Percentiles rank a stretch among this genome's conserved stretches.
Evolutionary conservation across 352 stramenopile genomes (phyloP).

Genomic region (Phytopythium sindhum): DNA sequence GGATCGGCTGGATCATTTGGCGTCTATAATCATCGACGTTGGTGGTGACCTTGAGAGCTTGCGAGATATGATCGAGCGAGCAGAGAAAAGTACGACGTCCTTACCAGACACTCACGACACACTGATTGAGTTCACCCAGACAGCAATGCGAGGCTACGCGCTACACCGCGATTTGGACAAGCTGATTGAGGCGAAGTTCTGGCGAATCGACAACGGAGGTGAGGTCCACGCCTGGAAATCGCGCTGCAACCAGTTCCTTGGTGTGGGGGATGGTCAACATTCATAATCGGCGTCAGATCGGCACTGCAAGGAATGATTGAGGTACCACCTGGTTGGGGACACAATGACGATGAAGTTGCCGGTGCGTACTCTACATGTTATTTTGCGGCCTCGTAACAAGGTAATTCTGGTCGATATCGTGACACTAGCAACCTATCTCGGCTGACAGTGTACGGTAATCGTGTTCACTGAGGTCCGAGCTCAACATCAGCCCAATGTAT

Average conservation of each 20-base stretch:
- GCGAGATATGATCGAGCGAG: background rate
- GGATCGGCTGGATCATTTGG: background rate
- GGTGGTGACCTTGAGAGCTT: background rate
- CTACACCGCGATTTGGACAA: too few species aligned
- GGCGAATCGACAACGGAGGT: background rate
- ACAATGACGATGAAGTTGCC: too few species aligned
- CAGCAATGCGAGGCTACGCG: background rate
- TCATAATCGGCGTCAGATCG: too few species aligned
- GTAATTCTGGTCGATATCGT: too few species aligned
- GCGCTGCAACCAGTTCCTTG: background rate
- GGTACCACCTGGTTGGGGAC: too few species aligned
- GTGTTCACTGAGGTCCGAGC: too few species aligned
- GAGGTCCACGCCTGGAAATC: background rate
- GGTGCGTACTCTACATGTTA: too few species aligned
- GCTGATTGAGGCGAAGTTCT: background rate
- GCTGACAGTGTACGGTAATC: too few species aligned
- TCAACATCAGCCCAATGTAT: too few species aligned
- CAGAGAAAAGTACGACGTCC: background rate
- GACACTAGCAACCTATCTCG: too few species aligned
- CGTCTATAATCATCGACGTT: background rate
- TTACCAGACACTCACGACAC: background rate
- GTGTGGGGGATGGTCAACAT: background rate
- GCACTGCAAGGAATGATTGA: too few species aligned
- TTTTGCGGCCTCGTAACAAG: too few species aligned
- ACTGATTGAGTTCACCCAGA: constrained; percentile 5